A percentile compares a stretch with the other conserved stretches of the same genome.
phyloP scores from a whole-genome alignment of 768 basidiomycete species.

The Lactifluus rugatus region DNA sequence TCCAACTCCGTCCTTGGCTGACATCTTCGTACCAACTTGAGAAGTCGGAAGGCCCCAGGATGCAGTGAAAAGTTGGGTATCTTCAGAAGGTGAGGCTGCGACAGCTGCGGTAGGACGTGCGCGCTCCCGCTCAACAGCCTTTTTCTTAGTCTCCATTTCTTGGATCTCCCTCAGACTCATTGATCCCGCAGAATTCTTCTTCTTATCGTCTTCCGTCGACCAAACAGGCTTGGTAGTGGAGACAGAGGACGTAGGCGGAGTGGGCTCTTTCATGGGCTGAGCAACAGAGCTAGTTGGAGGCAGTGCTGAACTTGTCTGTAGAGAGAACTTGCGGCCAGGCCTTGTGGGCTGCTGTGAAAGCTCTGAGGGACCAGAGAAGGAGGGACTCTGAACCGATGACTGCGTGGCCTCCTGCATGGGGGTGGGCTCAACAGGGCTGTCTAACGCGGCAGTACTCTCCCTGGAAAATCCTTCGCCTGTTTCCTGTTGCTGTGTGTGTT shows the following conservation, averaged over 20 bases:
- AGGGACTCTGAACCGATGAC: background rate
- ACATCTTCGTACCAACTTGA: constrained; percentile 43
- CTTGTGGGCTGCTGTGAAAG: constrained; percentile 21
- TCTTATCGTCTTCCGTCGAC: constrained; percentile 59
- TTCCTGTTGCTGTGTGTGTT: constrained; percentile 47
- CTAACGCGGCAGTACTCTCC: constrained; percentile 16
- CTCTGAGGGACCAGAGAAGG: constrained; percentile 21
- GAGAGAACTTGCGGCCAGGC: constrained; percentile 9
- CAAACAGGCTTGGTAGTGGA: constrained; percentile 46
- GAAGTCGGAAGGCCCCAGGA: constrained; percentile 86
- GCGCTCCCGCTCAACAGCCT: constrained; percentile 61
- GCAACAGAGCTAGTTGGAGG: constrained; percentile 14
- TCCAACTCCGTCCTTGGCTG: constrained; percentile 28
- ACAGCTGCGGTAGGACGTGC: constrained; percentile 48
- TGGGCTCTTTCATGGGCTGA: constrained; percentile 15
- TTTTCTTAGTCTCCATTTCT: constrained; percentile 81
- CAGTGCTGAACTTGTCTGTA: constrained; percentile 16
- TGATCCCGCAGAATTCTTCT: constrained; percentile 40
- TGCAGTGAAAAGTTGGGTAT: constrained; percentile 50
- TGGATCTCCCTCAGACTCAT: constrained; percentile 90
- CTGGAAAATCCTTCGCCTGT: constrained; percentile 24
- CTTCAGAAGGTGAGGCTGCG: constrained; percentile 37
- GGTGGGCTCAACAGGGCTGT: constrained; percentile 14
- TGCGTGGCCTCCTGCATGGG: constrained; percentile 20
- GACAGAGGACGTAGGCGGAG: constrained; percentile 21